Conservation (phyloP, 2,329 filamentous ascomycete species). For the Botrytis squamosa region DNA sequence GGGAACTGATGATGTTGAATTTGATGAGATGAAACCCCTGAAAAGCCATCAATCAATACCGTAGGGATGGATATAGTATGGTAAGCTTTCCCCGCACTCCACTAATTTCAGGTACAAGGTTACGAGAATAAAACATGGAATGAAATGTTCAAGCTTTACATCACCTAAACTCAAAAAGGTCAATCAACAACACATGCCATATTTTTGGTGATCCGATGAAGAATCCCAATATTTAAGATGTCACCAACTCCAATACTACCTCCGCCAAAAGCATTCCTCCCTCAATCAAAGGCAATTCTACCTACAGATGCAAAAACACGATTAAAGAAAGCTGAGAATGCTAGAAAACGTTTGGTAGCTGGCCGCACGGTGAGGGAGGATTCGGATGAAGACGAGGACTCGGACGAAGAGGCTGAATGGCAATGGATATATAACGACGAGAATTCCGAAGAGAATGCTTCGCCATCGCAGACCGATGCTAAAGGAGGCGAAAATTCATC, state of each 20-base stretch:
- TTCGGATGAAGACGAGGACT: conserved; percentile 81
- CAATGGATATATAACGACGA: conserved; percentile 65
- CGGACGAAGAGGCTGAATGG: conserved; percentile 68
- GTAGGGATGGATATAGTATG: neutral
- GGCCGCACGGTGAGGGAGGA: conserved; percentile 56
- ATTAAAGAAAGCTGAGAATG: conserved; percentile 40
- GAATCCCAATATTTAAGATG: conserved; percentile 30
- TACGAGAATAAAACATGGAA: neutral
- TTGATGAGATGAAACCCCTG: neutral
- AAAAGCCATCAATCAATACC: neutral
- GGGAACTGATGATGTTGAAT: neutral
- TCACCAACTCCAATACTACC: conserved; percentile 28
- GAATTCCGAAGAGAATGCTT: conserved; percentile 3
- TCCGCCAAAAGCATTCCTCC: conserved; percentile 26
- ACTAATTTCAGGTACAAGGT: conserved; percentile 9
- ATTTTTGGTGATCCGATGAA: neutral
- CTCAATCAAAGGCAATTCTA: conserved; percentile 25
- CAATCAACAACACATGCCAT: conserved; percentile 11
- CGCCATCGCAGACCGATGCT: neutral
- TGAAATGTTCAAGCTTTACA: neutral
- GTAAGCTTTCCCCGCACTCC: conserved; percentile 8
- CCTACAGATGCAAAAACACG: conserved; percentile 23
- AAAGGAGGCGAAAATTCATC: conserved; percentile 26
- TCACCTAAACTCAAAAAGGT: conserved; percentile 9
- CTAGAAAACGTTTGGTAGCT: conserved; percentile 43